These are phyloP conservation scores for Podaxis mareebaensis DNA, from an alignment of 768 basidiomycete species.

Conservation along the genomic window DNA sequence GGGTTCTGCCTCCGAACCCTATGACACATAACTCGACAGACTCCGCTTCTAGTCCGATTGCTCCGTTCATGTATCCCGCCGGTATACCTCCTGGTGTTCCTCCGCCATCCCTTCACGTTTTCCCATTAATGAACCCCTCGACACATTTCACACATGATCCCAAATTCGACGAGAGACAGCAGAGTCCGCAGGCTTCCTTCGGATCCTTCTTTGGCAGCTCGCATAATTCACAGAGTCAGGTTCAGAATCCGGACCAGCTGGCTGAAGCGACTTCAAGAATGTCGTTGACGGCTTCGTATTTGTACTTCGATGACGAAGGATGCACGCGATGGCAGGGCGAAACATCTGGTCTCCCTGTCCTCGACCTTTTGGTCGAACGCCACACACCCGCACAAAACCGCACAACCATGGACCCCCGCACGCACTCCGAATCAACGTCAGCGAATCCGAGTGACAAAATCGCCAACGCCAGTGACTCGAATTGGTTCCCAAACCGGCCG, in stretches of 20 bases:
- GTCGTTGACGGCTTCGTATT: slow-evolving; percentile 74
- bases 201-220: slow-evolving; percentile 38
- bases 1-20: slow-evolving; percentile 33
- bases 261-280: slow-evolving; percentile 61
- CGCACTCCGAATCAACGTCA: background rate
- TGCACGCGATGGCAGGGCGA: slow-evolving; percentile 92
- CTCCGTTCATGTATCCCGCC: slow-evolving; percentile 44
- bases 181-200: slow-evolving; percentile 44
- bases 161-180: slow-evolving; percentile 43
- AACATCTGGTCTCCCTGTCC: slow-evolving; percentile 86
- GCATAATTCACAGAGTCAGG: slow-evolving; percentile 25
- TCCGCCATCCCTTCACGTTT: slow-evolving; percentile 76
- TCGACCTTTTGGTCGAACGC: slow-evolving; percentile 80
- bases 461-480: slow-evolving; percentile 38
- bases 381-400: slow-evolving; percentile 42
- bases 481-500: slow-evolving; percentile 86
- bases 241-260: slow-evolving; percentile 41
- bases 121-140: slow-evolving; percentile 80
- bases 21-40: slow-evolving; percentile 30
- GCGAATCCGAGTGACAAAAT: slow-evolving; percentile 28
- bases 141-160: slow-evolving; percentile 65
- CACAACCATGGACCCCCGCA: slow-evolving; percentile 20
- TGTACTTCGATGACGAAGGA: slow-evolving; percentile 87
- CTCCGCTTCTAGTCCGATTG: slow-evolving; percentile 31
- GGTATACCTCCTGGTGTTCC: slow-evolving; percentile 58